Evolutionary conservation across 164 flowering plant species (phyloP), one percentile per base, ranked within the genome.

Genomic region (Kalanchoe fedtschenkoi): DNA sequence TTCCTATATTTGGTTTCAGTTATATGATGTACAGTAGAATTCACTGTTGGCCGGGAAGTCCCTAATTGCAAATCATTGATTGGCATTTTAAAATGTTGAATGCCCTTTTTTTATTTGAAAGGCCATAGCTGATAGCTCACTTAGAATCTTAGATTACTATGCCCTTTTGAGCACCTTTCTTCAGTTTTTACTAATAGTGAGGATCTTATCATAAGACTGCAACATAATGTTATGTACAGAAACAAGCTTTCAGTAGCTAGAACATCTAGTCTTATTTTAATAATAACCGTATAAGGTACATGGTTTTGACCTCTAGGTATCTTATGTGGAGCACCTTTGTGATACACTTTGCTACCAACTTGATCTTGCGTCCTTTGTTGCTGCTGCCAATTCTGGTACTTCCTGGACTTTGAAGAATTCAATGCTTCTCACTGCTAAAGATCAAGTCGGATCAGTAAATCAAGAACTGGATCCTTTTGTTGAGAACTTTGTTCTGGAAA

Each of bases 331-430:
- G 62, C 84, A 85, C 80, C 89, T 91, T 62, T 95, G 99, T 51
- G 86, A 91, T 75, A 64, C 78, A 59, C 71, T 95, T 70, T 95
- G 97, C 69, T 91, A 88, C 77, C 92, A 77, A 55, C 89, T 95
- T 66, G 99, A 95, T 74, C 80, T 95, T 72, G 95, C 97, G 73
- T 82, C 88, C 57, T 95, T 90, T 76, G 96, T 83, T 70, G 97
- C 93, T 38, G 72, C 81, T 73, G 88, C 78, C 70, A 95, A 91
- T 80, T 82, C 97, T 72, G 99, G 99, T 57, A 84, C 44, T 55
- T 69, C 87, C 33, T 95, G 99, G 97, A 72, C 75, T 77, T 75
- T 78, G 62, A 95, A 77, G 72, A 72, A 73, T 33, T 91, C 99
- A 37, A 65, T 91, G 16, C 66, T 81, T 34, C 76, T 88, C 65